These are phyloP conservation scores for Camelina sativa DNA, from an alignment of 345 rosid species.

Conservation along the genomic window DNA sequence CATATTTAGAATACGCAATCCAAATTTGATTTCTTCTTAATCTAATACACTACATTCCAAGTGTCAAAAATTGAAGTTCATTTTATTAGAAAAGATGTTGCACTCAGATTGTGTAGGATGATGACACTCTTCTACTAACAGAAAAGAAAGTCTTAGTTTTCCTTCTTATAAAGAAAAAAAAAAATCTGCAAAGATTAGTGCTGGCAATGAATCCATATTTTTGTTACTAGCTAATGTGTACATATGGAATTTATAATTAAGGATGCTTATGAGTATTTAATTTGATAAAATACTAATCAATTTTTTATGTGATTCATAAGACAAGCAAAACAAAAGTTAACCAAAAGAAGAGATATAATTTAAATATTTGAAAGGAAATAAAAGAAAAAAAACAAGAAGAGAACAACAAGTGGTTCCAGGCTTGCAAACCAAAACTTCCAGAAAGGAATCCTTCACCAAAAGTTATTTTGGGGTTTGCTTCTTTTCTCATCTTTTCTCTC, in stretches of 20 bases:
- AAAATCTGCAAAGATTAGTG: slow-evolving; percentile 13
- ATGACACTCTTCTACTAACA: slow-evolving; percentile 21
- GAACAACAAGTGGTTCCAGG: slow-evolving; percentile 50
- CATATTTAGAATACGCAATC: slow-evolving; percentile 12
- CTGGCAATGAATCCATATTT: slow-evolving; percentile 5
- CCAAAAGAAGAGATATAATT: slow-evolving; percentile 4
- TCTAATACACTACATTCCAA: slow-evolving; percentile 7
- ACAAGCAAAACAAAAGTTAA: slow-evolving; percentile 33
- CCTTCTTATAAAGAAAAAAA: not conserved
- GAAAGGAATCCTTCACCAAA: slow-evolving; percentile 52
- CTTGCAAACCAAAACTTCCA: slow-evolving; percentile 53
- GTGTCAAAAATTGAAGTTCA: slow-evolving; percentile 20
- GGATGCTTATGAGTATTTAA: slow-evolving; percentile 1
- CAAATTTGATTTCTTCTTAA: not conserved
- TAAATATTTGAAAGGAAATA: slow-evolving; percentile 12
- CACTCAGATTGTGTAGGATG: slow-evolving; percentile 3
- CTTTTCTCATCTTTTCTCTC: slow-evolving; percentile 43
- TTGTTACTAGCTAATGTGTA: not conserved
- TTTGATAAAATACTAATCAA: not conserved
- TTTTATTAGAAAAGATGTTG: not conserved
- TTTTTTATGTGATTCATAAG: slow-evolving; percentile 24
- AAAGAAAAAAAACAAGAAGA: slow-evolving; percentile 31
- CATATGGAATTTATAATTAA: not conserved
- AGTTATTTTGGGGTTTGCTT: slow-evolving; percentile 47
- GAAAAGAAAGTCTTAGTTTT: not conserved